A percentile compares a stretch with the other conserved stretches of the same genome.
These are phyloP conservation scores for Auricularia auricula-judae DNA, from an alignment of 768 basidiomycete genomes.

Conservation along the genomic window DNA sequence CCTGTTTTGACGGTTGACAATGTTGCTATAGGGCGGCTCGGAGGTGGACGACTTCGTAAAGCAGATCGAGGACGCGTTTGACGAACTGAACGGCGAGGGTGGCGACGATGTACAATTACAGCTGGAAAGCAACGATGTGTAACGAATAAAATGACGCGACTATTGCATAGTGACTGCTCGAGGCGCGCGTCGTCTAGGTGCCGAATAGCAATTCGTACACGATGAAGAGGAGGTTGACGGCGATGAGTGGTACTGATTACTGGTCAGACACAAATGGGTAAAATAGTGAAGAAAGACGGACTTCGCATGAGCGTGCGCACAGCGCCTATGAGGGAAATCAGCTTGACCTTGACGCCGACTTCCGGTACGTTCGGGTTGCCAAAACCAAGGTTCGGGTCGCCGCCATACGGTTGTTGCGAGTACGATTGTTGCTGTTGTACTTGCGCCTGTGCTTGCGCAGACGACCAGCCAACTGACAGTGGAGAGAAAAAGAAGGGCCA, in stretches of 20 bases:
- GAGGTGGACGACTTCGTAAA: slow-evolving; percentile 58
- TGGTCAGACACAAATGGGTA: slow-evolving; percentile 4
- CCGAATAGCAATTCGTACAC: slow-evolving; percentile 73
- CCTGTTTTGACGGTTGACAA: neutral
- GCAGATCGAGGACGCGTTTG: slow-evolving; percentile 67
- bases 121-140: neutral
- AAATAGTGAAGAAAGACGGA: slow-evolving; percentile 35
- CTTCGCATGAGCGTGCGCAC: slow-evolving; percentile 96
- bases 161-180: no score
- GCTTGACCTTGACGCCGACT: slow-evolving; percentile 66
- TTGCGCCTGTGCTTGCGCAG: slow-evolving; percentile 44
- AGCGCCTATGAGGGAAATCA: slow-evolving; percentile 89
- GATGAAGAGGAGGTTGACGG: slow-evolving; percentile 76
- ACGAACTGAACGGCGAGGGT: slow-evolving; percentile 37
- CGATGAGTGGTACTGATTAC: slow-evolving; percentile 84
- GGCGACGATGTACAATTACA: neutral
- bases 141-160: no score
- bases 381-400: slow-evolving; percentile 25
- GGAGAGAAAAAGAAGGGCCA: neutral
- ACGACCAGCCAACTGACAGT: slow-evolving; percentile 77
- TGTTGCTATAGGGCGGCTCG: slow-evolving; percentile 53
- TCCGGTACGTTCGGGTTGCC: slow-evolving; percentile 36
- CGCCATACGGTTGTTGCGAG: slow-evolving; percentile 30
- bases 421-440: slow-evolving; percentile 47
- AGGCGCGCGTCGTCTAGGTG: neutral